Base-by-base conservation (phyloP, 805 yeast genomes). In the Grigorovia jiainica region DNA sequence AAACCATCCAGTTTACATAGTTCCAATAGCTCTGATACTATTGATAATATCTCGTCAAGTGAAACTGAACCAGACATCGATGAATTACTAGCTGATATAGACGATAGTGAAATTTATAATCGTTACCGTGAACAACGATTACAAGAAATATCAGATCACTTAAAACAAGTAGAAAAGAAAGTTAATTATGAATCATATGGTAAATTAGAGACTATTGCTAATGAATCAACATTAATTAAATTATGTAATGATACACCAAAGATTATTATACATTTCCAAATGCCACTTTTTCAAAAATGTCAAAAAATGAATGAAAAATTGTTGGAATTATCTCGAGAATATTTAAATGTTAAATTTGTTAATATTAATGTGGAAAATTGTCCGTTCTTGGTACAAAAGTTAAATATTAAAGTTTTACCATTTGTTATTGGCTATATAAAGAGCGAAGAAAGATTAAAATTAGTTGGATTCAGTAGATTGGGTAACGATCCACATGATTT, bases 391-490 rank as follows among this genome's bases (percentile, higher is more conserved):
- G 86, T 78, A 4, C 63, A 76, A 2, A 78, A 76, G 53, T 67
- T 87, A 32, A 64, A 67, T 3, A 69, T 87, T 39, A 75, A 80
- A 54, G 78, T 81, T 9, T 65, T 86, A 5, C 95, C 95, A 0
- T 79, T 78, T 48, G 78, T 85, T 2, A 60, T 82, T 2, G 66
- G 77, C 7, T 86, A 79, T 53, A 64, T 63, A 10, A 64, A 72
- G 30, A 89, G 89, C 1, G 60, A 68, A 35, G 90, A 83, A 50
- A 55, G 66, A 4, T 68, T 71, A 11, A 63, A 85, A 46, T 53
- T 84, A 5, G 70, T 84, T 5, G 95, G 95, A 5, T 80, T 86
- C 52, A 79, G 78, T 40, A 71, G 73, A 25, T 61, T 85, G 35
- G 73, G 77, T 23, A 68, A 67, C 29, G 63, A 70, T 39, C 63